Evolutionary conservation across 1,139 yeast genomes (phyloP), one percentile per base, ranked within the genome.

Genomic region (Taphrina pruni): DNA sequence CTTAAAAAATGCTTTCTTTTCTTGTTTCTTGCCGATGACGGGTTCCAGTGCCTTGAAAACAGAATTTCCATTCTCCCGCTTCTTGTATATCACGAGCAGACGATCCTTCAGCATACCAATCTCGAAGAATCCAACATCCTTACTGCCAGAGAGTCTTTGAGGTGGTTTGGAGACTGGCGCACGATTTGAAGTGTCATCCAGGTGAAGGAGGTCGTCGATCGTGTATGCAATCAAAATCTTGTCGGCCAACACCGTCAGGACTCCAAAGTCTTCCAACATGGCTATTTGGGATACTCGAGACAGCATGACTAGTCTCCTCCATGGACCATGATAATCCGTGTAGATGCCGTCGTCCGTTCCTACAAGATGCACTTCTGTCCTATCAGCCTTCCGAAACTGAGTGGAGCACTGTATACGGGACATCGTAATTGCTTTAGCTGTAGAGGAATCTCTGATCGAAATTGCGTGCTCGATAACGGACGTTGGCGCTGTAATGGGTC

Each of bases 31-130:
- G 14, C 72, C 73, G 82, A 83, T 73, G 84, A 87, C 77, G 79
- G 82, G 82, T 71, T 80, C 83, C 17, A 79, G 71, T 4, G 79
- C 78, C 71, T 79, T 78, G 71, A 80, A 73, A 2, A 74, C 72
- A 6, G 79, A 77, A 4, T 74, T 74, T 17, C 69, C 71, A 58
- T 74, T 71, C 20, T 76, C 76, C 4, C 56, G 54, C 39, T 66
- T 66, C 62, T 66, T 66, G 61, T 60, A 82, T 76, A 87, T 82
- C 70, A 86, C 77, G 82, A 89, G 80, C 35, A 85, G 79, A 69
- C 89, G 82, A 74, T 86, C 85, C 75, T 86, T 81, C 78, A 89
- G 85, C 68, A 82, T 79, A 6, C 91, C 95, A 70, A 87, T 80
- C 60, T 82, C 83, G 76, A 88, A 90, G 74, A 84, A 87, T 0